A percentile compares a stretch with the other conserved stretches of the same genome.
Evolutionary conservation across 2,329 filamentous ascomycete species (phyloP).

Genomic region (Lizonia empirigonia): DNA sequence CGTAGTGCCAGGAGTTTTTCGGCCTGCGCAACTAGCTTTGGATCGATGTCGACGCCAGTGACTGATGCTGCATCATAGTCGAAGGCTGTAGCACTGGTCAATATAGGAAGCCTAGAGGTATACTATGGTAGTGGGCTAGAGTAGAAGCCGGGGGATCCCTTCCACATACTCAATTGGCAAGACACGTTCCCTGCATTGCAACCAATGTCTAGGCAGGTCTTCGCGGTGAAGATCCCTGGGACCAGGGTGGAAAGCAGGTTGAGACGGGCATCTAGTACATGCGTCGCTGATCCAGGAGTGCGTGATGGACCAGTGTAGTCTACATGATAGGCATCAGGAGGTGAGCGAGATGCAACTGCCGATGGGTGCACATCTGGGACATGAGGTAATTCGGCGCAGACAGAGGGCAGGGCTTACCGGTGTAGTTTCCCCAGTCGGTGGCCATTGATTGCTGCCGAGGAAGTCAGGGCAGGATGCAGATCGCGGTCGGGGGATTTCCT

Average conservation of each 20-base stretch:
- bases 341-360: conserved; percentile 24
- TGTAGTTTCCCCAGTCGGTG: conserved; percentile 45
- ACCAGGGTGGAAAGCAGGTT: conserved; percentile 39
- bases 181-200: conserved; percentile 49
- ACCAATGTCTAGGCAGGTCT: conserved; percentile 48
- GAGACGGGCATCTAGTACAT: conserved; percentile 48
- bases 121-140: conserved; percentile 18
- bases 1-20: conserved; percentile 44
- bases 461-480: conserved; percentile 25
- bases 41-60: conserved; percentile 49
- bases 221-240: conserved; percentile 43
- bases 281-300: conserved; percentile 42
- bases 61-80: conserved; percentile 46
- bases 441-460: conserved; percentile 34
- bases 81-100: conserved; percentile 40
- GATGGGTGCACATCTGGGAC: conserved; percentile 3
- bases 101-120: conserved; percentile 26
- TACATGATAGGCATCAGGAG: conserved; percentile 26
- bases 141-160: conserved; percentile 28
- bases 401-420: conserved; percentile 26
- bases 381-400: background rate
- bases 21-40: conserved; percentile 45
- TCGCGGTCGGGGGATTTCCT: conserved; percentile 26
- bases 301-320: conserved; percentile 48
- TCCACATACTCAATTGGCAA: conserved; percentile 47